A percentile compares a stretch with the other conserved stretches of the same genome.
These are phyloP conservation scores for Ogataea glucozyma DNA, from an alignment of 805 yeast species.

Conservation along the genomic window DNA sequence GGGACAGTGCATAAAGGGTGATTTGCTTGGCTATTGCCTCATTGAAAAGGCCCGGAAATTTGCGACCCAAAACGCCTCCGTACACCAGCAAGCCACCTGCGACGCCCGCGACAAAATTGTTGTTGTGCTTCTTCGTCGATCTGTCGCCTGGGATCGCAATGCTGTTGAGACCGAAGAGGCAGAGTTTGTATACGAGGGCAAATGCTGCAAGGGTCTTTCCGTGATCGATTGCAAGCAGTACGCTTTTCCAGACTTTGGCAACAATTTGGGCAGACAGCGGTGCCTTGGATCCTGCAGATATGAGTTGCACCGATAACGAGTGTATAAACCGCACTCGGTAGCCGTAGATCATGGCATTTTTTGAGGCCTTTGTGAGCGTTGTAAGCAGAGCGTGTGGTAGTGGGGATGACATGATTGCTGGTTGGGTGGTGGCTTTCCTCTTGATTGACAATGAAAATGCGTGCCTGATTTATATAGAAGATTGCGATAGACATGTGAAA, in stretches of 20 bases:
- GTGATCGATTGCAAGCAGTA: conserved; percentile 32
- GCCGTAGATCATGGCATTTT: conserved; percentile 35
- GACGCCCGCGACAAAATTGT: conserved; percentile 33
- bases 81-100: conserved; percentile 34
- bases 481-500: no score
- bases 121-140: conserved; percentile 5
- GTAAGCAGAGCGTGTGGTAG: not conserved
- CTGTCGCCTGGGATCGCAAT: not conserved
- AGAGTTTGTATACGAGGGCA: conserved; percentile 31
- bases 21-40: conserved; percentile 63
- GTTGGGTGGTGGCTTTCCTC: no score
- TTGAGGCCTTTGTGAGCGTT: conserved; percentile 17
- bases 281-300: conserved; percentile 18
- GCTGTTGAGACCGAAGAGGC: conserved; percentile 13
- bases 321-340: conserved; percentile 35
- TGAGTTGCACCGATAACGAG: conserved; percentile 30
- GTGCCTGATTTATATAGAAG: no score
- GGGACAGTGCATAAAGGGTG: conserved; percentile 69
- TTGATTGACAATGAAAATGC: no score
- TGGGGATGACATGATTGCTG: no score
- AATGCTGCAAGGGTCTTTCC: conserved; percentile 35
- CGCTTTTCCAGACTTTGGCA: conserved; percentile 22
- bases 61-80: conserved; percentile 30
- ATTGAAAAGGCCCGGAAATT: conserved; percentile 16
- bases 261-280: conserved; percentile 14